Base-by-base conservation (phyloP, 129 eudicot species). In the Tagetes erecta region DNA sequence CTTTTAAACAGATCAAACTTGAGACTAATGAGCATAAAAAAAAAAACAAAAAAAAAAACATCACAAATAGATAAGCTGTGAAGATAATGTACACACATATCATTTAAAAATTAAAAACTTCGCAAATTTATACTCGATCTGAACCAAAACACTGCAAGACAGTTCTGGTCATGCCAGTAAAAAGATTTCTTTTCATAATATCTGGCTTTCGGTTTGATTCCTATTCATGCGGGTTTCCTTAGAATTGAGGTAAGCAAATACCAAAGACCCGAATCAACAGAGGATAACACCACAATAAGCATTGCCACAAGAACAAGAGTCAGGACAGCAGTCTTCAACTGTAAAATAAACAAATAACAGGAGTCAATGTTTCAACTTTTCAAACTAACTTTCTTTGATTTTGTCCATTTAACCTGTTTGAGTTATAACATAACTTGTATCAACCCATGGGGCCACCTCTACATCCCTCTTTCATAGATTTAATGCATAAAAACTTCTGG, bases 251-350 rank as follows among this genome's bases (percentile, higher is more conserved):
- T 86, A 76, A 94, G 84, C 75, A 94, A 56, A 74, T 76, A 94
- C 80, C 89, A 81, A 36, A 94, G 86, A 63, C 86, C 91, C 4
- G 97, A 84, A 64, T 91, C 99, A 73, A 94, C 87, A 0, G 99
- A 86, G 38, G 97, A 77, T 33, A 94, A 82, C 50, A 89, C 93
- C 78, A 94, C 86, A 47, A 94, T 91, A 42, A 94, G 91, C 81
- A 91, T 56, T n/a, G 89, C 97, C 59, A 94, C 91, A 27, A 94
- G 92, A 75, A 88, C 83, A 41, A 94, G 98, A 44, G 97, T 90
- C 74, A 94, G 77, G 13, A 71, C 80, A 55, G 97, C 98, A 3
- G 99, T 91, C 89, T 91, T 88, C 78, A 94, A 76, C 97, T 93
- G 93, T 74, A 72, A 35, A 33, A 71, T 2, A 76, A 81, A 81